Percentiles rank a stretch among this genome's conserved stretches.
phyloP scores from a whole-genome alignment of 768 basidiomycete genomes.

The Lepiota brunneoincarnata region DNA sequence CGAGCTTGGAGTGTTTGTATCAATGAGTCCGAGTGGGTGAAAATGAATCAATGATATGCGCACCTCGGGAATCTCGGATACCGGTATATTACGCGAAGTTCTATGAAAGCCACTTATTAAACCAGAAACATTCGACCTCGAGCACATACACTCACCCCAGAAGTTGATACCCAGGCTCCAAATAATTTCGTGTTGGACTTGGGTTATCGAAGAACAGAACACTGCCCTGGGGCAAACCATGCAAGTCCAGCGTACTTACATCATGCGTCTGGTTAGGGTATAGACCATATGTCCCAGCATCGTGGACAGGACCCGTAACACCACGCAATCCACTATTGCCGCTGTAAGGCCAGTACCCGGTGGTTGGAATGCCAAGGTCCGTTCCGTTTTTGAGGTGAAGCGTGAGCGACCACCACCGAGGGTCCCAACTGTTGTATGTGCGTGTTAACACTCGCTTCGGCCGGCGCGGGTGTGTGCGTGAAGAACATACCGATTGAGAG shows the following conservation, averaged over 20 bases:
- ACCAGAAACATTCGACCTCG: neutral
- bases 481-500: conserved; percentile 18
- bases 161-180: conserved; percentile 24
- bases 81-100: conserved; percentile 21
- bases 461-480: neutral
- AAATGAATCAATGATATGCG: neutral
- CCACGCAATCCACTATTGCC: conserved; percentile 26
- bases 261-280: conserved; percentile 17
- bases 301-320: conserved; percentile 23
- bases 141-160: conserved; percentile 20
- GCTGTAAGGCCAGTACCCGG: conserved; percentile 30
- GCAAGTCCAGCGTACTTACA: conserved; percentile 17
- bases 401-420: conserved; percentile 30
- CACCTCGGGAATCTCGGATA: conserved; percentile 22
- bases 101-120: conserved; percentile 8
- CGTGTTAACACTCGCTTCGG: neutral
- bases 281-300: conserved; percentile 24
- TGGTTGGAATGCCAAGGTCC: conserved; percentile 25
- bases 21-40: neutral
- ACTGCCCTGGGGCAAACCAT: conserved; percentile 15
- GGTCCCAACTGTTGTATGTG: conserved; percentile 24
- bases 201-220: conserved; percentile 31
- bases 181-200: conserved; percentile 27
- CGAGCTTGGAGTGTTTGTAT: conserved; percentile 15
- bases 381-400: conserved; percentile 28